Percentiles rank a stretch among this genome's conserved stretches.
Conservation (phyloP, 108 stramenopile species). For the Craspedostauros australis region DNA sequence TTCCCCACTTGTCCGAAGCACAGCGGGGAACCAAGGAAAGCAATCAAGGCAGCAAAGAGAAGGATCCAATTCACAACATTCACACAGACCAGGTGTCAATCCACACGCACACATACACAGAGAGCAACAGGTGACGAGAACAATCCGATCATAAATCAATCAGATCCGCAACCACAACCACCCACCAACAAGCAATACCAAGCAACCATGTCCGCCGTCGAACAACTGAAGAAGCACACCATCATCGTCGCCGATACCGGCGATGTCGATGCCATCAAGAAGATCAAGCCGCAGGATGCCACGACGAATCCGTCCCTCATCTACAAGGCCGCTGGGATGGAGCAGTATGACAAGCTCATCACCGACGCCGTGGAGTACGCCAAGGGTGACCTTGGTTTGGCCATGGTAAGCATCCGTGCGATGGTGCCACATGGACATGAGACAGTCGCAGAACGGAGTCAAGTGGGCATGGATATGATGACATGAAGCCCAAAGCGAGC, state of each 20-base stretch:
- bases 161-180: too few species aligned
- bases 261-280: constrained; percentile 86
- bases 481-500: too few species aligned
- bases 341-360: constrained; percentile 67
- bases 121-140: too few species aligned
- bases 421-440: not conserved
- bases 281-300: constrained; percentile 91
- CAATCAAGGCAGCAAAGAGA: too few species aligned
- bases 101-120: too few species aligned
- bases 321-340: constrained; percentile 87
- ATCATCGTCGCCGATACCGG: constrained; percentile 88
- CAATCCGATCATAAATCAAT: too few species aligned
- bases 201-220: constrained; percentile 46
- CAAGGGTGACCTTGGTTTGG: constrained; percentile 62
- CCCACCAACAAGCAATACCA: too few species aligned
- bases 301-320: constrained; percentile 97
- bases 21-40: too few species aligned
- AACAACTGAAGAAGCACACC: constrained; percentile 76
- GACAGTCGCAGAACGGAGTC: too few species aligned
- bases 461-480: not conserved
- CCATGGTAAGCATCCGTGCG: constrained; percentile 49
- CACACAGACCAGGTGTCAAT: too few species aligned
- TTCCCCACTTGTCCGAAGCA: too few species aligned
- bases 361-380: constrained; percentile 82
- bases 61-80: too few species aligned